These are phyloP conservation scores for Austropuccinia psidii DNA, from an alignment of 1,284 basidiomycete genomes.

Conservation along the genomic window DNA sequence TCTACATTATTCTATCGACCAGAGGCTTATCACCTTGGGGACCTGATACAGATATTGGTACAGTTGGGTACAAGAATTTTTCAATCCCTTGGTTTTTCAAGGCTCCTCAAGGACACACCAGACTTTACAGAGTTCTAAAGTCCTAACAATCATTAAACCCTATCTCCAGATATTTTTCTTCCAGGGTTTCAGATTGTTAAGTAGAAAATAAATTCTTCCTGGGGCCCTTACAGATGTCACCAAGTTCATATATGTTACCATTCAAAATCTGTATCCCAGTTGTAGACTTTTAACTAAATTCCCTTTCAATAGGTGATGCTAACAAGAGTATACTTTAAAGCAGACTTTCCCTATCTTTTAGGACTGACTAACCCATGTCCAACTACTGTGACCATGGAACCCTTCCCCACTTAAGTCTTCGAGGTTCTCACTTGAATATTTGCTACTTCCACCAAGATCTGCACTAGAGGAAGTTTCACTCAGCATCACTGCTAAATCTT, in stretches of 20 bases:
- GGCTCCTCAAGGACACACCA: conserved; percentile 55
- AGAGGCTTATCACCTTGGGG: conserved; percentile 59
- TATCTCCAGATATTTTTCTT: conserved; percentile 58
- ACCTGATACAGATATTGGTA: conserved; percentile 60
- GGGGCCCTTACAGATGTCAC: conserved; percentile 51
- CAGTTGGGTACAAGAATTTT: conserved; percentile 56
- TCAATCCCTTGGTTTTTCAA: conserved; percentile 60
- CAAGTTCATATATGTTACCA: conserved; percentile 57
- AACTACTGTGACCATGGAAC: conserved; percentile 59
- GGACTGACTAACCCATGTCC: conserved; percentile 58
- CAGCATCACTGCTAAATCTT: too few relatives aligned
- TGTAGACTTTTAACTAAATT: conserved; percentile 59
- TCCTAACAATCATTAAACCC: conserved; percentile 57
- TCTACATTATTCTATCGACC: conserved; percentile 59
- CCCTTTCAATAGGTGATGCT: conserved; percentile 56
- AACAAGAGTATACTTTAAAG: conserved; percentile 56
- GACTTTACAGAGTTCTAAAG: conserved; percentile 56
- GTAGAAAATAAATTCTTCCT: conserved; percentile 59
- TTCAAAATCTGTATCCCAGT: conserved; percentile 57
- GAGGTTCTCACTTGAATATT: conserved; percentile 58
- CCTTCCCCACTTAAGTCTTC: conserved; percentile 60
- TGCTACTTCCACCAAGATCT: conserved; percentile 61
- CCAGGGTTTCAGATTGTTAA: conserved; percentile 57
- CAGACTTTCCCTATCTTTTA: conserved; percentile 59
- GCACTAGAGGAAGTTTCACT: conserved; percentile 58